These are phyloP conservation scores for Grigorovia yakushimaensis DNA, from an alignment of 805 yeast species.

Conservation along the genomic window DNA sequence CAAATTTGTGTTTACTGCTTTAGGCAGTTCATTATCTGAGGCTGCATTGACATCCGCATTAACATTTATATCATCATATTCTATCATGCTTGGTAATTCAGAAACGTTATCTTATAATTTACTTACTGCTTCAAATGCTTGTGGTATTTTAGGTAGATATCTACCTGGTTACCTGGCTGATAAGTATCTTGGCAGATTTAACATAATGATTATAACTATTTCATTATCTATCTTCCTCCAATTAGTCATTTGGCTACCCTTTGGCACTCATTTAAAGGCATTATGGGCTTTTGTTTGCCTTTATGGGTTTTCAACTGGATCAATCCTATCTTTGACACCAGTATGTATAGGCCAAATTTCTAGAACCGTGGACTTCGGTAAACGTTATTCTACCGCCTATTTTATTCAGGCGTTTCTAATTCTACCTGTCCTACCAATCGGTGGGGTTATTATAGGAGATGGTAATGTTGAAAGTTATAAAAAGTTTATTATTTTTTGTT, in stretches of 20 bases:
- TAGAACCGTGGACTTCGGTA: constrained; percentile 45
- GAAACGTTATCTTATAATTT: constrained; percentile 37
- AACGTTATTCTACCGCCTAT: constrained; percentile 48
- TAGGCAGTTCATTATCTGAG: constrained; percentile 39
- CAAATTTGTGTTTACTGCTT: constrained; percentile 34
- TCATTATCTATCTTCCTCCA: constrained; percentile 28
- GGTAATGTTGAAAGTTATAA: constrained; percentile 29
- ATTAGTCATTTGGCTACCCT: constrained; percentile 36
- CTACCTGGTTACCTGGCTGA: constrained; percentile 38
- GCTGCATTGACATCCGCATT: constrained; percentile 37
- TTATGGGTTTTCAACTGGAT: constrained; percentile 48
- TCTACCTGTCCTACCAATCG: constrained; percentile 40
- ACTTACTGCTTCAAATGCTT: constrained; percentile 38
- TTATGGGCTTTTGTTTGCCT: constrained; percentile 38
- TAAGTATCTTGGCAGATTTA: constrained; percentile 39
- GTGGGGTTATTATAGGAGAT: constrained; percentile 38
- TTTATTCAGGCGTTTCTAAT: constrained; percentile 46
- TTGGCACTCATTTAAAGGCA: constrained; percentile 29
- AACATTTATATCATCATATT: constrained; percentile 46
- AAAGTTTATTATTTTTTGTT: constrained; percentile 37
- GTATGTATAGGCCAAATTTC: constrained; percentile 53
- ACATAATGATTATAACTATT: constrained; percentile 36
- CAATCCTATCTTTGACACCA: constrained; percentile 48
- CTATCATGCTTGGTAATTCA: constrained; percentile 39
- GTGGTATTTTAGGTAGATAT: constrained; percentile 38